These are phyloP conservation scores for Trichosporon asahii DNA, from an alignment of 1,284 basidiomycete genomes.

Conservation along the genomic window DNA sequence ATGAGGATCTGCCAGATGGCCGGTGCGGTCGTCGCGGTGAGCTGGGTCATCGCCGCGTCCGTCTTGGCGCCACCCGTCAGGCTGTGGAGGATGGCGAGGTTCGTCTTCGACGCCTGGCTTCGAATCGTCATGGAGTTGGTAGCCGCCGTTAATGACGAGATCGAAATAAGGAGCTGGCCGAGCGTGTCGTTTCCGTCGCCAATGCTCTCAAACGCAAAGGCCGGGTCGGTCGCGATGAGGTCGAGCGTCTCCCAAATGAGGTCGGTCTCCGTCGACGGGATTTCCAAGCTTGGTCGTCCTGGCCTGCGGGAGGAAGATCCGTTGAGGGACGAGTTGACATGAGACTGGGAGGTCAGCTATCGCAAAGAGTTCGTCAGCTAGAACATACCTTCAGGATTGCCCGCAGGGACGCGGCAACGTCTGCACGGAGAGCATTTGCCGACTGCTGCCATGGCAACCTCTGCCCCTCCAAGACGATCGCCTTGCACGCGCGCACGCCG, in stretches of 20 bases:
- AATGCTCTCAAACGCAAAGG: slow-evolving; percentile 29
- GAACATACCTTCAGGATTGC: slow-evolving; percentile 35
- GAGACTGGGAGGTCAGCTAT: slow-evolving; percentile 7
- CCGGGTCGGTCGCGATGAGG: slow-evolving; percentile 33
- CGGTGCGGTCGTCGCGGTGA: slow-evolving; percentile 16
- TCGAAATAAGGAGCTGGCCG: slow-evolving; percentile 24
- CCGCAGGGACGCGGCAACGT: slow-evolving; percentile 30
- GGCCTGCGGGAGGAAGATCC: slow-evolving; percentile 13
- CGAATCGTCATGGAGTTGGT: slow-evolving; percentile 32
- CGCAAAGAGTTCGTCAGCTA: background rate
- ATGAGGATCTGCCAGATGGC: slow-evolving; percentile 39
- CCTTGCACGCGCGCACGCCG: slow-evolving; percentile 66
- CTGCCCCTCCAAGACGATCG: slow-evolving; percentile 51
- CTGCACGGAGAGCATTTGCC: slow-evolving; percentile 23
- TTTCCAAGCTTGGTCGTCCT: slow-evolving; percentile 21
- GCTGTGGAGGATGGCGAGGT: slow-evolving; percentile 28
- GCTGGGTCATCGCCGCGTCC: slow-evolving; percentile 14
- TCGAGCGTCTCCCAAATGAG: slow-evolving; percentile 35
- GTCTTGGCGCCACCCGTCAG: slow-evolving; percentile 13
- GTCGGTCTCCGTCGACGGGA: slow-evolving; percentile 28
- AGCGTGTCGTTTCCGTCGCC: slow-evolving; percentile 27
- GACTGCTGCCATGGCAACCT: slow-evolving; percentile 38
- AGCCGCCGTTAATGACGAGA: slow-evolving; percentile 32
- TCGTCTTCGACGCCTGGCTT: slow-evolving; percentile 30
- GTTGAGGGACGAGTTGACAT: slow-evolving; percentile 14